These are phyloP conservation scores for Penicillium italicum DNA, from an alignment of 2,329 filamentous ascomycete species.

Conservation along the genomic window DNA sequence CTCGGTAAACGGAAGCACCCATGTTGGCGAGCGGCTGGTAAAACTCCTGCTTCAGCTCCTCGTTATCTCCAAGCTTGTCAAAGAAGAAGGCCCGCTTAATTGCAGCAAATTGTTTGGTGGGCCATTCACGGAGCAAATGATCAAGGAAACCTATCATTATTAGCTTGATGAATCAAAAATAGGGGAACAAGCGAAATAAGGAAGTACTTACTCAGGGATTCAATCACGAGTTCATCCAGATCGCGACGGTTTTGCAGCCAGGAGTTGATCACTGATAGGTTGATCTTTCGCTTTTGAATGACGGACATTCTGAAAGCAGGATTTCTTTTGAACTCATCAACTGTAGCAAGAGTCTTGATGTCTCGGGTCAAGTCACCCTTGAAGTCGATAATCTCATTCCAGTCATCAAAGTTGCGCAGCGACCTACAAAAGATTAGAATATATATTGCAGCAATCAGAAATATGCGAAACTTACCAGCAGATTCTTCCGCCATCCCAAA, in stretches of 20 bases:
- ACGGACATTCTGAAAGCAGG: conserved; percentile 54
- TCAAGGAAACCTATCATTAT: conserved; percentile 68
- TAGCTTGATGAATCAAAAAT: background rate
- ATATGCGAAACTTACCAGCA: conserved; percentile 63
- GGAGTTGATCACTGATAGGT: conserved; percentile 60
- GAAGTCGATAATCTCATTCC: conserved; percentile 65
- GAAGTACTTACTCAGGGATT: conserved; percentile 64
- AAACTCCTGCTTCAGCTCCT: conserved; percentile 50
- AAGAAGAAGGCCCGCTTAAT: conserved; percentile 82
- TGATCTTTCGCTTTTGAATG: conserved; percentile 59
- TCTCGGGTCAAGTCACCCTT: conserved; percentile 60
- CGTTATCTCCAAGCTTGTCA: conserved; percentile 48
- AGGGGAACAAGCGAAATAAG: background rate
- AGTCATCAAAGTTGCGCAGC: conserved; percentile 30
- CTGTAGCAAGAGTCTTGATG: conserved; percentile 41
- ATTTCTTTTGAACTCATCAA: background rate
- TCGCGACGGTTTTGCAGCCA: conserved; percentile 62
- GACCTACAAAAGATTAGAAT: conserved; percentile 34
- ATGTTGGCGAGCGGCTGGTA: conserved; percentile 26
- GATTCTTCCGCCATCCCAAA: conserved; percentile 80
- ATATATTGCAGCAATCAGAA: conserved; percentile 33
- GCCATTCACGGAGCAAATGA: conserved; percentile 78
- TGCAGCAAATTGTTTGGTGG: conserved; percentile 61
- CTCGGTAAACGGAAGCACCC: conserved; percentile 76
- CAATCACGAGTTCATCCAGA: conserved; percentile 66